Evolutionary conservation across 495 filamentous ascomycete species (phyloP).

Genomic region (Aspergillus avenaceus): DNA sequence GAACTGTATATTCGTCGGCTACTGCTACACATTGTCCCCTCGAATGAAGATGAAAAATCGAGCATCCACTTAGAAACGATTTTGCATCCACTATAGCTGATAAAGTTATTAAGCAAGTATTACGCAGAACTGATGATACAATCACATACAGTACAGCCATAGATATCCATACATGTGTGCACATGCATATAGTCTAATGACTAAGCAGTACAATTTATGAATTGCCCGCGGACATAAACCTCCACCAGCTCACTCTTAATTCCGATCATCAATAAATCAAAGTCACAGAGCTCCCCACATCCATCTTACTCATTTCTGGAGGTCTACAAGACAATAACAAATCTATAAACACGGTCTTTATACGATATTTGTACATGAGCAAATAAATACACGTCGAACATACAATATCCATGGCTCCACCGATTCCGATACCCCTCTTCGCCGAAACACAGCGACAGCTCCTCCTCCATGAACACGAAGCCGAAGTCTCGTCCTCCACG

Average conservation of each 20-base stretch:
- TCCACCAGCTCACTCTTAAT: neutral
- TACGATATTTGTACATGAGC: neutral
- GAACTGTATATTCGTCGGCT: too few relatives aligned
- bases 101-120: too few relatives aligned
- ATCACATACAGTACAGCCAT: too few relatives aligned
- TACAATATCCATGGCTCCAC: neutral
- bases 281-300: neutral
- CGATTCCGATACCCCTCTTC: conserved; percentile 69
- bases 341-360: too few relatives aligned
- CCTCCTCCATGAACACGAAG: conserved; percentile 70
- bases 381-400: neutral
- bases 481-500: conserved; percentile 50
- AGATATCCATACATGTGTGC: too few relatives aligned
- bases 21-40: too few relatives aligned
- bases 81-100: too few relatives aligned
- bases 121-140: too few relatives aligned
- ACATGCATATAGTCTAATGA: neutral
- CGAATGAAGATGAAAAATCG: too few relatives aligned
- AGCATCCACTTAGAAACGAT: too few relatives aligned
- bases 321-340: too few relatives aligned
- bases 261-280: neutral
- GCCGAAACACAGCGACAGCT: conserved; percentile 73
- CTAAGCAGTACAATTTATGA: neutral
- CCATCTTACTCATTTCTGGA: too few relatives aligned
- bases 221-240: neutral